Evolutionary conservation across 176 grass and related monocot species (phyloP), one percentile per base, ranked within the genome.

Genomic region (Cenchrus fungigraminus): DNA sequence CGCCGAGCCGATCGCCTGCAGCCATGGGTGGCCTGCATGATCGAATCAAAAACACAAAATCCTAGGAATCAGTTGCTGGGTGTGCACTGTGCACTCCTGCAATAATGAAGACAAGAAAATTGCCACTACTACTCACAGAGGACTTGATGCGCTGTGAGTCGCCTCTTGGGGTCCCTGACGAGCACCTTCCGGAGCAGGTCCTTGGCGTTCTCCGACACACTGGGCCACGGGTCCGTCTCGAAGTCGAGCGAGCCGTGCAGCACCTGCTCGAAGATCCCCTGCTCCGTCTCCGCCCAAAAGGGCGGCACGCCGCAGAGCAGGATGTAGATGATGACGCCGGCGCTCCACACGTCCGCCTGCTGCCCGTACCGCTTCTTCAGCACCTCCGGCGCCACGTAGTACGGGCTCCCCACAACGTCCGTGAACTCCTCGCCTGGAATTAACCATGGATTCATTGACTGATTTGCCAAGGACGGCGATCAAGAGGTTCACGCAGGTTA

Each of bases 201-300:
- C 81, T 91, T 91, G 60, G 76, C 89, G 17, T 65, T 42, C 15
- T 87, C 80, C 53, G 89, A 91, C 12, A 91, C 75, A 76, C 53
- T 80, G 0, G 85, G 89, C 89, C 85, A 91, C 0, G 89, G 89
- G 53, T 91, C 89, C 0, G 80, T 80, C 17, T 91, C 89, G 85
- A 91, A 91, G 76, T 91, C 89, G 12, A 91, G 89, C 45, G 80
- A 47, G 53, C 89, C 80, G 22, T 91, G 75, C 69, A 91, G 80
- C 80, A 91, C 89, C 80, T 91, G 85, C 61, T 91, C 89, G 76
- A 91, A 91, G 58, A 91, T 91, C 8, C 89, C 89, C 69, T 91
- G 89, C 85, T 91, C 89, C 45, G 85, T 91, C 85, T 91, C 89
- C 66, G 69, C 89, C 89, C 89, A 91, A 75, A 91, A 91, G 2